A percentile compares a stretch with the other conserved stretches of the same genome.
These are phyloP conservation scores for Backusella parvicylindrica DNA, from an alignment of 192 early-diverging fungal genomes.

Conservation along the genomic window DNA sequence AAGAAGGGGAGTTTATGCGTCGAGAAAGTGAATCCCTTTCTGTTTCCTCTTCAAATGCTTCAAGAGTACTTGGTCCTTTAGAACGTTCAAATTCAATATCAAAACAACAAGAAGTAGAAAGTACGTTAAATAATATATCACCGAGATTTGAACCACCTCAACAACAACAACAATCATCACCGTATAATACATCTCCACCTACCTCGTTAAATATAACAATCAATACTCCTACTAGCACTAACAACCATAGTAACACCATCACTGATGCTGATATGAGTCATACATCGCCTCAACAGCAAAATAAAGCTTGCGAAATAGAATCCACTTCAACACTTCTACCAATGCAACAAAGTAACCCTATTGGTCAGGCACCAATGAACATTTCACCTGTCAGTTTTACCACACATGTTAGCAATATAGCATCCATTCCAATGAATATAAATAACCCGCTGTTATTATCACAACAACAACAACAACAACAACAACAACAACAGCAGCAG, in stretches of 20 bases:
- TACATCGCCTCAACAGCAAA: not conserved
- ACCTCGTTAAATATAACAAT: not conserved
- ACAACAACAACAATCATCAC: constrained; percentile 4
- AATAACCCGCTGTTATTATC: not conserved
- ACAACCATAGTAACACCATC: not conserved
- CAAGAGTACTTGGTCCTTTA: not conserved
- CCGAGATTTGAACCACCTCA: not conserved
- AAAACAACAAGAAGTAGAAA: not conserved
- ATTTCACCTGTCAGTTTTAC: not conserved
- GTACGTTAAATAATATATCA: not conserved
- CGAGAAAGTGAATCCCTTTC: not conserved
- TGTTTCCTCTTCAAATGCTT: not conserved
- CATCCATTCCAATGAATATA: not conserved
- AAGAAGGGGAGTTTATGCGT: not conserved
- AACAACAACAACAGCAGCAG: not conserved
- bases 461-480: not conserved
- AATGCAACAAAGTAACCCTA: not conserved
- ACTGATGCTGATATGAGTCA: not conserved
- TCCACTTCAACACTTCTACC: not conserved
- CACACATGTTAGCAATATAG: not conserved
- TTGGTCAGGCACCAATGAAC: constrained; percentile 2
- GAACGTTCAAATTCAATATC: not conserved
- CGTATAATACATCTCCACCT: not conserved
- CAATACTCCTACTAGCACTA: not conserved
- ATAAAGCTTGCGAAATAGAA: not conserved